Base-by-base conservation (phyloP, 768 basidiomycete species). In the Tephrocybe sp. region DNA sequence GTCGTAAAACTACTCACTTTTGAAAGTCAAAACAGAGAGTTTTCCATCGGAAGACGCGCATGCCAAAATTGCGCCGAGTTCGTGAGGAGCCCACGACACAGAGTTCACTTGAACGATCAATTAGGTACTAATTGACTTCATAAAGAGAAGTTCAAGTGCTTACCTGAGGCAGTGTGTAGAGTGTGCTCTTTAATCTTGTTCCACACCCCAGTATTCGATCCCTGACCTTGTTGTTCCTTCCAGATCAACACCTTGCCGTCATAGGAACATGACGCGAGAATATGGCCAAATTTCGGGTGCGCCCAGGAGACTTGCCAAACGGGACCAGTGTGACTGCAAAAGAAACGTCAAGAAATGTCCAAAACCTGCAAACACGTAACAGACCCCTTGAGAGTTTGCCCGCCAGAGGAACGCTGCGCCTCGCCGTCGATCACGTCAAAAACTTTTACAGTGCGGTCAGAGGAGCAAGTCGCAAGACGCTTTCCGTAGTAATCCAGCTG, bases 251-350 rank as follows among this genome's bases (percentile, higher is more conserved):
- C 97, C 62, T 96, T 92, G 40, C 97, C 95, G 60, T 99, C 97
- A 67, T 98, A 98, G 4, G 95, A 97, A 64, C 93, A 96, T n/a
- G 92, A 95, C 23, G 96, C 96, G 47, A 99, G 83, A 62, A 99
- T 96, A 55, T 89, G 85, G 1, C 97, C 97, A 62, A 89, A 99
- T 67, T 93, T 97, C 20, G 97, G 97, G 61, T 99, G 96, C 2
- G 91, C 96, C 97, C 97, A 99, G 19, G 94, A 83, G 45, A 99
- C 87, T 62, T 96, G 93, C 95, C 96, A 98, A 33, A 99, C 94
- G 6, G 97, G 96, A 9, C 96, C 95, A 3, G 90, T 91, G 69
- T 98, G 97, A 35, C 95, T 97, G 56, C 17, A 43, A 47, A 33
- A 22, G 26, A 33, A 51, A 52, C 13, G 31, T 52, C 16, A 54